Conservation (phyloP, 106 monocot genomes). For the Hemerocallis citrina region DNA sequence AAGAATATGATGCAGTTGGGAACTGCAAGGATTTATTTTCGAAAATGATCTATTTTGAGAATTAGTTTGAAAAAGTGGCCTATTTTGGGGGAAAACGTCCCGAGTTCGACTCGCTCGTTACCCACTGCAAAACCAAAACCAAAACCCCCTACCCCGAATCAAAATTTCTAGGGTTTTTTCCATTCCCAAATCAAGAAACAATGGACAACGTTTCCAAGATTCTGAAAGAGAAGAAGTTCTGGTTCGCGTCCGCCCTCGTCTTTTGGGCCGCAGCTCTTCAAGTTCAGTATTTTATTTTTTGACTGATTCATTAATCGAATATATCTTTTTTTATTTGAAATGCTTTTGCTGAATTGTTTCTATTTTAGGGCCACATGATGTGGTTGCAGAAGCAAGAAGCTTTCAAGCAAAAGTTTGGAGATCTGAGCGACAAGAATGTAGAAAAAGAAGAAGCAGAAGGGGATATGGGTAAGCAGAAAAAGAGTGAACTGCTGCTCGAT, state of each 20-base stretch:
- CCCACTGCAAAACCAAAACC: too few species aligned
- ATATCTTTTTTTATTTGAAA: not conserved
- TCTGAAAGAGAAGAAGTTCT: constrained; percentile 58
- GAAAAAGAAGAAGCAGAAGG: constrained; percentile 1
- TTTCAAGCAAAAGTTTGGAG: constrained; percentile 53
- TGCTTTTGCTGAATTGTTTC: not conserved
- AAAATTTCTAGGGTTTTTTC: constrained; percentile 3
- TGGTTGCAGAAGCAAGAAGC: constrained; percentile 66
- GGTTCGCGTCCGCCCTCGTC: constrained; percentile 59
- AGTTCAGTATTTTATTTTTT: constrained; percentile 12
- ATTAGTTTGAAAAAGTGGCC: too few species aligned
- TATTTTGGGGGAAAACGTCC: too few species aligned
- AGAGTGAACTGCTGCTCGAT: not conserved
- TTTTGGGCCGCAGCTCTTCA: constrained; percentile 68
- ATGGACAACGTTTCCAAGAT: constrained; percentile 47
- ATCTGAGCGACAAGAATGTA: constrained; percentile 5
- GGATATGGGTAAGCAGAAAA: too few species aligned
- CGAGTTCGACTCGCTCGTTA: too few species aligned
- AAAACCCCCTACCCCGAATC: not conserved
- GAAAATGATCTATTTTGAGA: too few species aligned
- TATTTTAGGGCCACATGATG: constrained; percentile 66
- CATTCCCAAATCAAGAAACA: not conserved
- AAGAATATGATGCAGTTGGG: too few species aligned
- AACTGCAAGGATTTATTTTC: too few species aligned
- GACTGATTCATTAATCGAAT: not conserved